Evolutionary conservation across 345 rosid genomes (phyloP), one percentile per base, ranked within the genome.

Genomic region (Microcos paniculata): DNA sequence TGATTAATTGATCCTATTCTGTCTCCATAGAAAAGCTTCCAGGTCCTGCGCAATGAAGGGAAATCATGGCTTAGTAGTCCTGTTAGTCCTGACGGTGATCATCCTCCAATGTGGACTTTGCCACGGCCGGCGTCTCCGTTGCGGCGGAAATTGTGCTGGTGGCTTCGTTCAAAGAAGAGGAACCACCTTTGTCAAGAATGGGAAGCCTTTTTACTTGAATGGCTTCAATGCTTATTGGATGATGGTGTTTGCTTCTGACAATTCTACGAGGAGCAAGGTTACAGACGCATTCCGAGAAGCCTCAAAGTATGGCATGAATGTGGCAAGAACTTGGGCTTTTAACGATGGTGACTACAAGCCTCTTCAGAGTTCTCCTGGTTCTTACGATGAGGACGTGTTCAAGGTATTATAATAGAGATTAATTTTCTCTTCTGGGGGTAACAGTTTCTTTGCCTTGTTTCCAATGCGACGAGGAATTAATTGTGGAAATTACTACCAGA

Each of bases 161-260:
- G 59, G 59, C 35, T 88, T 92, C 35, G 89, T 71, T 0, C 62
- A 61, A 62, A 85, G 78, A 19, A 80, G 77, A 35, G 92, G 96
- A 62, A 80, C 70, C 48, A 86, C 73, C 53, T 90, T 94, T 45
- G 68, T 82, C 7, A 46, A 65, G 76, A 80, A 86, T 30, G 81
- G 85, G 16, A 87, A 82, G 70, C 82, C 80, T 12, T 8, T 88
- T 15, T 90, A 85, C 81, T 62, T 87, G 64, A 92, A 94, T 57
- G 98, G 98, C 12, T 94, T 94, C 83, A 89, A 94, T 73, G 92
- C 93, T 18, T 94, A 92, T 61, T 94, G 96, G 97, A 79, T 92
- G 89, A 81, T 92, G 96, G 76, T 78, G 69, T 61, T 76, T 53
- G 93, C 93, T 6, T 78, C 91, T 26, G 92, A 90, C 72, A 84